Evolutionary conservation across 2,329 filamentous ascomycete species (phyloP).

Genomic region (Hypoxylon sp.): DNA sequence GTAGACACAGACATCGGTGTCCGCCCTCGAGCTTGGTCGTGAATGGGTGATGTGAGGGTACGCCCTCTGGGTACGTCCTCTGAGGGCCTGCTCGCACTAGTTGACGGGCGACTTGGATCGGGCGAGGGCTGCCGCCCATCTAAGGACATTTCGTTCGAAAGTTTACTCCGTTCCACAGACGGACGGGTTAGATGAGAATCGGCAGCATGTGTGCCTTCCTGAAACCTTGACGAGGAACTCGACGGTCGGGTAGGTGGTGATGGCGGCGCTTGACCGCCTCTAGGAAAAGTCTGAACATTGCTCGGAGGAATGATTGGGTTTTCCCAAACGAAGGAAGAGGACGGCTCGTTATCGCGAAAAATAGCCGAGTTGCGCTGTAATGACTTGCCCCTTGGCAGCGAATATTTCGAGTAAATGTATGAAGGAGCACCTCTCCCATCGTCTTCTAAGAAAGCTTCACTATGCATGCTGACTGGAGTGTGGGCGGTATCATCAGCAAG

Average conservation of each 20-base stretch:
- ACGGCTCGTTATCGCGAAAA: slow-evolving; percentile 68
- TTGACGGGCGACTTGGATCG: slow-evolving; percentile 63
- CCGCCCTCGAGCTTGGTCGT: slow-evolving; percentile 60
- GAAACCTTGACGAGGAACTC: slow-evolving; percentile 64
- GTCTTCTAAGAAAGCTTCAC: slow-evolving; percentile 76
- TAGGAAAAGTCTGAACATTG: slow-evolving; percentile 61
- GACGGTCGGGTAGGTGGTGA: slow-evolving; percentile 74
- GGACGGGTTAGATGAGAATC: slow-evolving; percentile 63
- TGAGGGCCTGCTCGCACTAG: slow-evolving; percentile 61
- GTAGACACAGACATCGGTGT: slow-evolving; percentile 66
- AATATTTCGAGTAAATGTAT: slow-evolving; percentile 89
- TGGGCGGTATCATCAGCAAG: slow-evolving; percentile 75
- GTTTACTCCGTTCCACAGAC: slow-evolving; percentile 66
- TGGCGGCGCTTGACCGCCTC: slow-evolving; percentile 67
- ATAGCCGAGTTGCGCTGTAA: slow-evolving; percentile 78
- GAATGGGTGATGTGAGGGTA: slow-evolving; percentile 56
- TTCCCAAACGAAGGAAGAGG: slow-evolving; percentile 75
- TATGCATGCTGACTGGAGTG: slow-evolving; percentile 80
- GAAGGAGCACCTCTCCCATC: slow-evolving; percentile 72
- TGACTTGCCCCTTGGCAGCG: slow-evolving; percentile 84
- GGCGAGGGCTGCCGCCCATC: slow-evolving; percentile 62
- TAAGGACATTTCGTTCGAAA: slow-evolving; percentile 63
- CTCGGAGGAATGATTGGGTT: slow-evolving; percentile 62
- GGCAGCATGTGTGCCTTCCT: slow-evolving; percentile 55
- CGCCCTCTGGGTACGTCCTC: slow-evolving; percentile 67